phyloP scores from a whole-genome alignment of 345 rosid genomes.

The Corchorus olitorius region DNA sequence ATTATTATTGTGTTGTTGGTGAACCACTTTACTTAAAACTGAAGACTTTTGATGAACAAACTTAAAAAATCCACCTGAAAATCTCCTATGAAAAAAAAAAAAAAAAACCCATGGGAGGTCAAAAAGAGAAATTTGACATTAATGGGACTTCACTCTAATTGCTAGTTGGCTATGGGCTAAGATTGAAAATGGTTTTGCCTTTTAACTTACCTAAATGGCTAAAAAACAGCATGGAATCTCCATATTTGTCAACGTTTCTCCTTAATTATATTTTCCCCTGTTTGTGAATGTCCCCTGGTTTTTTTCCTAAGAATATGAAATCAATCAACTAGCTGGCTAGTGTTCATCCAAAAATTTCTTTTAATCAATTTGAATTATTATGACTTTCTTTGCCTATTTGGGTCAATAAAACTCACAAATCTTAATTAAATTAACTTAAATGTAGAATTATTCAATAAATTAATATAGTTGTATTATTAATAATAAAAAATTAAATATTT shows the following conservation, averaged over 20 bases:
- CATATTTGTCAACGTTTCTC: not conserved
- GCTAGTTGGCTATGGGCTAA: no score
- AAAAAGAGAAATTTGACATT: not conserved
- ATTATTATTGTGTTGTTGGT: slow-evolving; percentile 20
- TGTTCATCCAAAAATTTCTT: no score
- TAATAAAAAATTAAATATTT: not conserved
- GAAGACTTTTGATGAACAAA: not conserved
- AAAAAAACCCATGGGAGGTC: not conserved
- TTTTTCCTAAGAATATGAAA: not conserved
- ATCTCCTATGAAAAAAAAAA: not conserved
- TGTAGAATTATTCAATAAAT: not conserved
- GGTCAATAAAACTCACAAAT: not conserved
- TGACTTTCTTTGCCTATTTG: no score
- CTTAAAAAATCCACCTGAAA: not conserved
- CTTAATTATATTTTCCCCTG: not conserved
- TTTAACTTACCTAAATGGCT: not conserved
- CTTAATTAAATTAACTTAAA: not conserved
- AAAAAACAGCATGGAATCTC: not conserved
- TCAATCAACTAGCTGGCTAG: not conserved
- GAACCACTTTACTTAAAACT: slow-evolving; percentile 28
- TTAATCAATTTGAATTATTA: not conserved
- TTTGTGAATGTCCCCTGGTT: not conserved
- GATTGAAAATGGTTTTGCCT: no score
- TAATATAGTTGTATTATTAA: no score
- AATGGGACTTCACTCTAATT: not conserved